These are phyloP conservation scores for Atkinsonella texensis DNA, from an alignment of 2,329 filamentous ascomycete species.

Conservation along the genomic window DNA sequence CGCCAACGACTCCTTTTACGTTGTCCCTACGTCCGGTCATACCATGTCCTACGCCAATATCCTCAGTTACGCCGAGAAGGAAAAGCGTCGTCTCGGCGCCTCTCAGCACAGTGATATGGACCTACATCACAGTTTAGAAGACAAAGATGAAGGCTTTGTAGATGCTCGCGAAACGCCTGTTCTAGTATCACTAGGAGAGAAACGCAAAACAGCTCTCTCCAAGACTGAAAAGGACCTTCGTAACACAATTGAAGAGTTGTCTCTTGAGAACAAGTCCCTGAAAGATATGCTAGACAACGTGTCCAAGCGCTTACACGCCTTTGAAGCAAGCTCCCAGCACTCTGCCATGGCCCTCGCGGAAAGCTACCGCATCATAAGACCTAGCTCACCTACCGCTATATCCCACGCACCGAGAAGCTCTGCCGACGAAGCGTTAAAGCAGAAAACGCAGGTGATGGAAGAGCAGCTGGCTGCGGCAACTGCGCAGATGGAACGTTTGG, in stretches of 20 bases:
- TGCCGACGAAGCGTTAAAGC: conserved; percentile 26
- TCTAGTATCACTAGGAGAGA: conserved; percentile 29
- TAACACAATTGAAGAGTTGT: conserved; percentile 77
- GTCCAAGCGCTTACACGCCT: conserved; percentile 77
- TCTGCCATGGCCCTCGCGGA: conserved; percentile 78
- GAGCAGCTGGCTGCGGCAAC: conserved; percentile 46
- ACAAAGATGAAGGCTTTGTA: conserved; percentile 76
- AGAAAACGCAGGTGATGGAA: conserved; percentile 52
- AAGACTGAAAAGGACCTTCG: conserved; percentile 32
- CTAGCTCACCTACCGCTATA: conserved; percentile 33
- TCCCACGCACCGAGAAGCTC: conserved; percentile 15
- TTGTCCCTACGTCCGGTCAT: conserved; percentile 83
- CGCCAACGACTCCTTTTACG: conserved; percentile 73
- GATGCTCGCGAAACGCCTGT: conserved; percentile 63
- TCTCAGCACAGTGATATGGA: conserved; percentile 37
- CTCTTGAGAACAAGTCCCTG: conserved; percentile 76
- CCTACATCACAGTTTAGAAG: conserved; percentile 25
- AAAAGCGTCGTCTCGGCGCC: conserved; percentile 46
- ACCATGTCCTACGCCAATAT: conserved; percentile 92
- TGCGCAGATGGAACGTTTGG: conserved; percentile 52
- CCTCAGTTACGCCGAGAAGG: conserved; percentile 56
- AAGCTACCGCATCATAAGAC: conserved; percentile 55
- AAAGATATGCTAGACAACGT: conserved; percentile 79
- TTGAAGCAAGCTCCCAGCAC: conserved; percentile 84
- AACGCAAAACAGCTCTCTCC: conserved; percentile 28